A percentile compares a stretch with the other conserved stretches of the same genome.
Conservation (phyloP, 495 filamentous ascomycete species). For the Cryomyces minteri region DNA sequence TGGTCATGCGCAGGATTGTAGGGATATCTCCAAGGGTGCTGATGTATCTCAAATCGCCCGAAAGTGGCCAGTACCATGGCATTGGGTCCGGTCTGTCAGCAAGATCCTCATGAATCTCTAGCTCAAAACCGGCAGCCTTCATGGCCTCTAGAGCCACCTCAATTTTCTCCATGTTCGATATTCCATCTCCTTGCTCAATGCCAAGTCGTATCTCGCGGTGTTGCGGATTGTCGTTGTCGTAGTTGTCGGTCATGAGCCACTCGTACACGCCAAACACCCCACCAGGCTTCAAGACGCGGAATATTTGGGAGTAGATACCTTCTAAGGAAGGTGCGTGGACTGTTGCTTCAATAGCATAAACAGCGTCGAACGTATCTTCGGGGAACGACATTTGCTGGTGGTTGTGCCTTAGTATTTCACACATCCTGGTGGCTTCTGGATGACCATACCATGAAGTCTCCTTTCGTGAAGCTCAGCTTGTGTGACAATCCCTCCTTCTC, state of each 20-base stretch:
- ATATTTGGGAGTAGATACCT: constrained; percentile 87
- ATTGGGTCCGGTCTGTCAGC: constrained; percentile 58
- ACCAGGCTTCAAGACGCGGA: constrained; percentile 89
- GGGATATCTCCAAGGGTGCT: constrained; percentile 59
- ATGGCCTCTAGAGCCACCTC: constrained; percentile 71
- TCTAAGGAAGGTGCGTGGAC: constrained; percentile 90
- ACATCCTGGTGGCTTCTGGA: neutral
- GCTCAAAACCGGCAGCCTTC: constrained; percentile 72
- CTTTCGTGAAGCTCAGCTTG: constrained; percentile 81
- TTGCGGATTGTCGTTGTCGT: constrained; percentile 73
- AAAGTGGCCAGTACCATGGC: constrained; percentile 93
- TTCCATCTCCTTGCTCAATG: constrained; percentile 93
- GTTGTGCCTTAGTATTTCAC: neutral
- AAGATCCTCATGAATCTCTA: constrained; percentile 78
- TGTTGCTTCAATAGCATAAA: constrained; percentile 96
- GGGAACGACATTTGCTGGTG: constrained; percentile 94
- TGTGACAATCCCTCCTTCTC: constrained; percentile 59
- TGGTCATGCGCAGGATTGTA: constrained; percentile 83
- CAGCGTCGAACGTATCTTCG: constrained; percentile 78
- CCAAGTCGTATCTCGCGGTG: constrained; percentile 85
- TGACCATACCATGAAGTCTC: constrained; percentile 75
- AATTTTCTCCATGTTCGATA: constrained; percentile 94
- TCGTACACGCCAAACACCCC: constrained; percentile 96
- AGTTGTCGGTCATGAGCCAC: constrained; percentile 96
- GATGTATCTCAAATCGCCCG: constrained; percentile 68